A percentile compares a stretch with the other conserved stretches of the same genome.
Conservation (phyloP, 106 monocot genomes). For the Dioscorea alata region DNA sequence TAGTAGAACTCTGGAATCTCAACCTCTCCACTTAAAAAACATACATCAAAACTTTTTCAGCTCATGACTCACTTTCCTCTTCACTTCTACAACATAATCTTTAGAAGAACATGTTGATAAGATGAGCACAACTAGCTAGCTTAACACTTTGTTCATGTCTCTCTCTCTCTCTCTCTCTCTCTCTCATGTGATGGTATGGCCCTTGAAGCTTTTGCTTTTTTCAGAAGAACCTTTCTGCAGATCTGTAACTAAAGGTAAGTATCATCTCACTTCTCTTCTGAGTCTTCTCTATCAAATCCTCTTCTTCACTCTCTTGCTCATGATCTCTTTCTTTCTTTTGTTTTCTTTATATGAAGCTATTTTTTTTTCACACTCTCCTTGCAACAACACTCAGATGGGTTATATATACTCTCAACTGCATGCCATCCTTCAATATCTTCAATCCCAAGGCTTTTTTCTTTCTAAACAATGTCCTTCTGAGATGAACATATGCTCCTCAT, state of each 20-base stretch:
- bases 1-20: conserved; percentile 8
- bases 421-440: background rate
- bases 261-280: conserved; percentile 6
- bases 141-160: too few species aligned
- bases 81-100: background rate
- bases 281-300: conserved; percentile 9
- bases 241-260: conserved; percentile 10
- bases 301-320: background rate
- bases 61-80: conserved; percentile 1
- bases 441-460: conserved; percentile 9
- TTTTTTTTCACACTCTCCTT: background rate
- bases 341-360: background rate
- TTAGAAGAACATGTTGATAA: too few species aligned
- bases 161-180: conserved; percentile 17
- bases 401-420: background rate
- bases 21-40: background rate
- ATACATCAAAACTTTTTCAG: background rate
- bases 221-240: conserved; percentile 17
- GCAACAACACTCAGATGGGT: conserved; percentile 5
- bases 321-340: conserved; percentile 1
- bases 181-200: background rate
- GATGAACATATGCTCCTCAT: conserved; percentile 3
- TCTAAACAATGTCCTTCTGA: background rate
- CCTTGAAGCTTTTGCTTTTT: conserved; percentile 3
- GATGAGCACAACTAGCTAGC: too few species aligned